phyloP scores from a whole-genome alignment of 2,329 filamentous ascomycete species.

The Helotiales sp. region DNA sequence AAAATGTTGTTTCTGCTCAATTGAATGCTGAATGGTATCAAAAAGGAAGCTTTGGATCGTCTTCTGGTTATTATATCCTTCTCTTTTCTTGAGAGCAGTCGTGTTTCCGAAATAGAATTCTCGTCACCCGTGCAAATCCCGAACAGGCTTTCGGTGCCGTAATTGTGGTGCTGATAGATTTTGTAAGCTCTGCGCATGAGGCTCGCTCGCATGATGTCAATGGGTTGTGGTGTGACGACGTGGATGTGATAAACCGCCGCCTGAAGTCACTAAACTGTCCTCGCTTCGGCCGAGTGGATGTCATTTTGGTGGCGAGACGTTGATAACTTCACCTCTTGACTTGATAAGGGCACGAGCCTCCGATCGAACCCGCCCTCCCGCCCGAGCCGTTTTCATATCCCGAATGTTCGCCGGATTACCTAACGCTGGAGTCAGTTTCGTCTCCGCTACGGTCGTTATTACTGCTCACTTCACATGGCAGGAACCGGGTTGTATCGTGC shows the following conservation, averaged over 20 bases:
- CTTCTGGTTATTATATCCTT: neutral
- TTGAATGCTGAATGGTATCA: neutral
- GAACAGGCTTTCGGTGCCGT: slow-evolving; percentile 7
- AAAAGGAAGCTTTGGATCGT: neutral
- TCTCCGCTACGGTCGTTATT: neutral
- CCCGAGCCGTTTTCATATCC: no score
- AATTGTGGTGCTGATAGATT: slow-evolving; percentile 14
- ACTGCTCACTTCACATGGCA: slow-evolving; percentile 5
- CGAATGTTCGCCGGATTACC: slow-evolving; percentile 23
- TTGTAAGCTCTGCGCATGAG: slow-evolving; percentile 22
- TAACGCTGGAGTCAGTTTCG: neutral
- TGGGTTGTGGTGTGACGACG: slow-evolving; percentile 17
- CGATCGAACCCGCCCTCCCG: neutral
- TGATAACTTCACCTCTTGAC: neutral
- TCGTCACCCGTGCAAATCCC: slow-evolving; percentile 20
- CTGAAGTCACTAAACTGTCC: neutral
- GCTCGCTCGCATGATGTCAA: slow-evolving; percentile 25
- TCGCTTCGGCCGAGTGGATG: no score
- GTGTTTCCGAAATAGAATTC: neutral
- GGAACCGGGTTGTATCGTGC: slow-evolving; percentile 5
- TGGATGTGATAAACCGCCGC: neutral
- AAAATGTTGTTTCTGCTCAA: neutral
- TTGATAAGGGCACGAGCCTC: neutral
- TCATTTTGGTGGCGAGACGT: neutral
- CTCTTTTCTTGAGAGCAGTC: neutral